Percentiles rank a stretch among this genome's conserved stretches.
phyloP scores from a whole-genome alignment of 441 rosid genomes.

The Melastoma candidum region DNA sequence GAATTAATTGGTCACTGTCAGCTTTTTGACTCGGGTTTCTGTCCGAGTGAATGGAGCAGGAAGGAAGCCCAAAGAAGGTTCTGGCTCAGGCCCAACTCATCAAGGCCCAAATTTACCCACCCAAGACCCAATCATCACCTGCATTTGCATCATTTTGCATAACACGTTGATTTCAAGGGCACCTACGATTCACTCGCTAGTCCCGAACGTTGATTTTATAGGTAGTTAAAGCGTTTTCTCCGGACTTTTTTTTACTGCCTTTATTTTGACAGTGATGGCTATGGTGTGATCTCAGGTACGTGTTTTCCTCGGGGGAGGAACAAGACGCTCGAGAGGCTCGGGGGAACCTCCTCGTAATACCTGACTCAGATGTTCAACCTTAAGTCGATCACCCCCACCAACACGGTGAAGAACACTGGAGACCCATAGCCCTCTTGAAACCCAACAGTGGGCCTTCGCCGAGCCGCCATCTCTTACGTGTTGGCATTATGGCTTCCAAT shows the following conservation, averaged over 20 bases:
- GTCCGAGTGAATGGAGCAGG: too few species aligned
- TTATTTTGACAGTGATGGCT: too few species aligned
- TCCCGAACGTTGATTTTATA: not conserved
- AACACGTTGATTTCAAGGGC: too few species aligned
- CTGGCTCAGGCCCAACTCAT: too few species aligned
- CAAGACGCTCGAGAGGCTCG: slow-evolving; percentile 52
- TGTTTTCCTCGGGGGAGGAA: slow-evolving; percentile 24
- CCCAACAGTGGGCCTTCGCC: slow-evolving; percentile 26
- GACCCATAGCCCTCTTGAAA: slow-evolving; percentile 17
- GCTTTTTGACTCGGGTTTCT: too few species aligned
- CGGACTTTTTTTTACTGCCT: not conserved
- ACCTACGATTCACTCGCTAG: too few species aligned
- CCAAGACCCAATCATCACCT: too few species aligned
- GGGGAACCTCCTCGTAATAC: slow-evolving; percentile 40
- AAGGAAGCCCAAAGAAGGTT: too few species aligned
- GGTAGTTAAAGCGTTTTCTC: not conserved
- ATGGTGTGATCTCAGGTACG: not conserved
- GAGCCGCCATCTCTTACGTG: slow-evolving; percentile 31
- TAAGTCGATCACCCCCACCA: slow-evolving; percentile 35
- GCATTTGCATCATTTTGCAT: too few species aligned
- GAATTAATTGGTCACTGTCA: too few species aligned
- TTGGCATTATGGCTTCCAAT: slow-evolving; percentile 34
- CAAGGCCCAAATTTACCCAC: too few species aligned
- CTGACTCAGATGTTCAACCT: slow-evolving; percentile 39
- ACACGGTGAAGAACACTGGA: slow-evolving; percentile 24